phyloP scores from a whole-genome alignment of 2,329 filamentous ascomycete species.

The Mycosphaerella sp. region DNA sequence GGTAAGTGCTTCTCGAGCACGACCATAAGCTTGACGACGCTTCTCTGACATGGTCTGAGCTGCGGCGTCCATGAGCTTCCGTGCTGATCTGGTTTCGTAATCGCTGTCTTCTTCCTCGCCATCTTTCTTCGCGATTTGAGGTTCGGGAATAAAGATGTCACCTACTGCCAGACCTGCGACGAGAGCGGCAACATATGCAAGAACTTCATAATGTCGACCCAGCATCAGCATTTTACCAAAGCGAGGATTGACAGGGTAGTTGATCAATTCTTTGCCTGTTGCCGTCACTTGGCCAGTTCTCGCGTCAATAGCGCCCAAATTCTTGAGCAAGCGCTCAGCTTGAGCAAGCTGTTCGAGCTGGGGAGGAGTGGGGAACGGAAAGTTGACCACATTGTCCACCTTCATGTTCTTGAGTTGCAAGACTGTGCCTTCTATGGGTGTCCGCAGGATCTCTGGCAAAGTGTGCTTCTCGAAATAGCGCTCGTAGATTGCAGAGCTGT shows the following conservation, averaged over 20 bases:
- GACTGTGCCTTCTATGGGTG: constrained; percentile 83
- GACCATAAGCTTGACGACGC: constrained; percentile 58
- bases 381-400: constrained; percentile 81
- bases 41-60: constrained; percentile 55
- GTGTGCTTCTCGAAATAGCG: constrained; percentile 80
- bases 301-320: constrained; percentile 70
- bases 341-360: constrained; percentile 67
- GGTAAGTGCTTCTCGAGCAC: constrained; percentile 71
- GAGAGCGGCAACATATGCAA: constrained; percentile 79
- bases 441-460: constrained; percentile 80
- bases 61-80: constrained; percentile 52
- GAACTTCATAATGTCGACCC: constrained; percentile 72
- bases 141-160: constrained; percentile 79
- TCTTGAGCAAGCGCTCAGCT: constrained; percentile 78
- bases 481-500: constrained; percentile 90
- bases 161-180: constrained; percentile 84
- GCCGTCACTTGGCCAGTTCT: constrained; percentile 65
- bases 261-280: constrained; percentile 72
- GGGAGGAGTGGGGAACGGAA: constrained; percentile 91
- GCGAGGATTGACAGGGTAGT: constrained; percentile 83
- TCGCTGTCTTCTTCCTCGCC: constrained; percentile 36
- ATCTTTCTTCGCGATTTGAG: constrained; percentile 49
- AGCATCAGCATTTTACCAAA: constrained; percentile 90
- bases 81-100: constrained; percentile 25
- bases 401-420: constrained; percentile 94